phyloP scores from a whole-genome alignment of 306 rosid genomes.

The Castanopsis chinensis region DNA sequence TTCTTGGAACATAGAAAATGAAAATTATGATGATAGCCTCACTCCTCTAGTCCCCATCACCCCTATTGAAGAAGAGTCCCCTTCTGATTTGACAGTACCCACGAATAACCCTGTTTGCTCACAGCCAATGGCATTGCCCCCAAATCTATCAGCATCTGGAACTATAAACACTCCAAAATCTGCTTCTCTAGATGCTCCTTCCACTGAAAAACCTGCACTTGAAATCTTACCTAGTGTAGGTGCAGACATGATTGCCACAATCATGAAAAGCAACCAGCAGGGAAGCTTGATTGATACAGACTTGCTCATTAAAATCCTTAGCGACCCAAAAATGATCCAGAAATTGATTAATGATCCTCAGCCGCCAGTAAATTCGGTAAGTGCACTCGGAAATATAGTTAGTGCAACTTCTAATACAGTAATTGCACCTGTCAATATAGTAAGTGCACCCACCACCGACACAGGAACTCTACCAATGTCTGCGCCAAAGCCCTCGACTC shows the following conservation, averaged over 20 bases:
- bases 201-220: conserved; percentile 11
- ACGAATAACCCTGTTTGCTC: conserved; percentile 9
- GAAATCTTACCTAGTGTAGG: conserved; percentile 27
- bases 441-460: conserved; percentile 1
- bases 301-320: conserved; percentile 53
- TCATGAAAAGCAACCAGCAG: conserved; percentile 43
- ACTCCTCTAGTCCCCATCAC: conserved; percentile 50
- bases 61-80: conserved; percentile 55
- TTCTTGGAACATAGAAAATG: conserved; percentile 36
- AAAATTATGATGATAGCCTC: conserved; percentile 44
- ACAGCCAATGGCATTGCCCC: conserved; percentile 21
- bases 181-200: conserved; percentile 6
- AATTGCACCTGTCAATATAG: conserved; percentile 17
- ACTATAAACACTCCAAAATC: conserved; percentile 8
- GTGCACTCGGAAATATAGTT: conserved; percentile 7
- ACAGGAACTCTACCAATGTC: conserved; percentile 22
- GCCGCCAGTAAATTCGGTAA: conserved; percentile 8
- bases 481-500: conserved; percentile 11
- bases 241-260: conserved; percentile 39
- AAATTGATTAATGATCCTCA: conserved; percentile 35
- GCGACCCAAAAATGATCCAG: conserved; percentile 59
- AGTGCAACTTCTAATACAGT: conserved; percentile 13
- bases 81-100: conserved; percentile 12
- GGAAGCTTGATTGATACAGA: conserved; percentile 55
- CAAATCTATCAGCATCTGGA: conserved; percentile 3